phyloP scores from a whole-genome alignment of 2,329 filamentous ascomycete species.

The Fusarium xylarioides region DNA sequence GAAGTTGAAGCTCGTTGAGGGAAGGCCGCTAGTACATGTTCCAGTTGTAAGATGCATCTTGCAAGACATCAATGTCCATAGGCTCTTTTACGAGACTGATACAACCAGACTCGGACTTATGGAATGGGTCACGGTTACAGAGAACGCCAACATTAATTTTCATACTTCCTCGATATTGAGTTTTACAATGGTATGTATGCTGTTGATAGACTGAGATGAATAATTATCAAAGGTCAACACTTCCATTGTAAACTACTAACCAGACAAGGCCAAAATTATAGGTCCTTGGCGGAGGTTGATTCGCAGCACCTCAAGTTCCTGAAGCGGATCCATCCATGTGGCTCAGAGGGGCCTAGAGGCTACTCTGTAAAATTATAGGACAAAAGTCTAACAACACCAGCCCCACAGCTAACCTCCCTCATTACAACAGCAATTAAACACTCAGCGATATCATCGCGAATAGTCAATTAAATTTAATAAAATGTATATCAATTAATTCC shows the following conservation, averaged over 20 bases:
- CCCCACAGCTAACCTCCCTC: no score
- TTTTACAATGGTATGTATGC: conserved; percentile 9
- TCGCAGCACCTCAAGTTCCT: conserved; percentile 23
- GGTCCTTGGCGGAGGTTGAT: conserved; percentile 2
- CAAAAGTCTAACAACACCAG: no score
- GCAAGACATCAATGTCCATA: background rate
- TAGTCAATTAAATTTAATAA: no score
- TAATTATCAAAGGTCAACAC: background rate
- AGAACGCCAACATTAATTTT: background rate
- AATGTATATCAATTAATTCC: no score
- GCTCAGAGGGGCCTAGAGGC: conserved; percentile 2
- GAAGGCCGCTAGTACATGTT: background rate
- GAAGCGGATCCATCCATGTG: conserved; percentile 22
- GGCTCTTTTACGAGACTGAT: background rate
- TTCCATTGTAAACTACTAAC: background rate
- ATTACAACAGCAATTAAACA: no score
- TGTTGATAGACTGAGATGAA: background rate
- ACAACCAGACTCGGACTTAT: background rate
- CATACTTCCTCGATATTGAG: background rate
- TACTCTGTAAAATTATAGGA: no score
- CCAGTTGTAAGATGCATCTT: background rate
- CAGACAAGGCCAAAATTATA: background rate
- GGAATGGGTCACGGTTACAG: background rate
- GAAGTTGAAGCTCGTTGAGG: conserved; percentile 7
- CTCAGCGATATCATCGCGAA: no score